Evolutionary conservation across 805 yeast genomes (phyloP), one percentile per base, ranked within the genome.

Genomic region (Schizosaccharomyces octosporus): DNA sequence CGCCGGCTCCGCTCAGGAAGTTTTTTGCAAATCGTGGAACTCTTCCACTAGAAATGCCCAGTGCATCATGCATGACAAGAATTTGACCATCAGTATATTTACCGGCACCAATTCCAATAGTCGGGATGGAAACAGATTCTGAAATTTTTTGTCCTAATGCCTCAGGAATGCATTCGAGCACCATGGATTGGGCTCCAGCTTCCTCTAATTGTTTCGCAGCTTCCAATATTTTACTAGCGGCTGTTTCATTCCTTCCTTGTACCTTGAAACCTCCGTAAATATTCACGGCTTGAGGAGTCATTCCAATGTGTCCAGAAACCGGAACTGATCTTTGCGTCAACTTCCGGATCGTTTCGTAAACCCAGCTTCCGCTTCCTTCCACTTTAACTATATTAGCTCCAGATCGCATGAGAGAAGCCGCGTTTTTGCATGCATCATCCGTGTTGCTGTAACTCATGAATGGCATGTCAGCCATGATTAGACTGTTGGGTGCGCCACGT

Each of bases 101-200:
- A 0, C 98, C 97, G 0, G 97, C 96, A 4, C 98, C 98, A 59
- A 90, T 90, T 3, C 98, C 98, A 65, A 90, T 88, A 0, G 94
- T 85, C 0, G 97, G 97, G 0, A 90, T 75, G 0, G 69, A 60
- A 41, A 88, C 69, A 15, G 74, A 72, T 1, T 75, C 69, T 0
- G 96, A 85, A 36, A 93, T 80, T 62, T 74, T 73, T 55, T 74
- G 70, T 0, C 90, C 90, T 13, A 93, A 72, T 62, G 77, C 77
- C 62, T 79, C 79, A 1, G 98, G 98, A 3, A 90, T 79, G 61
- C 97, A 94, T 67, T 90, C 98, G 2, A 90, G 69, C 1, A 90
- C 81, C 2, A 88, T 67, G 60, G 84, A 70, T 66, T 85, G 84
- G 21, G 83, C 85, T 0, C 97, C 98, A 0, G 88, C 81, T 17